These are phyloP conservation scores for Candida vartiovaarae DNA, from an alignment of 805 yeast genomes.

Conservation along the genomic window DNA sequence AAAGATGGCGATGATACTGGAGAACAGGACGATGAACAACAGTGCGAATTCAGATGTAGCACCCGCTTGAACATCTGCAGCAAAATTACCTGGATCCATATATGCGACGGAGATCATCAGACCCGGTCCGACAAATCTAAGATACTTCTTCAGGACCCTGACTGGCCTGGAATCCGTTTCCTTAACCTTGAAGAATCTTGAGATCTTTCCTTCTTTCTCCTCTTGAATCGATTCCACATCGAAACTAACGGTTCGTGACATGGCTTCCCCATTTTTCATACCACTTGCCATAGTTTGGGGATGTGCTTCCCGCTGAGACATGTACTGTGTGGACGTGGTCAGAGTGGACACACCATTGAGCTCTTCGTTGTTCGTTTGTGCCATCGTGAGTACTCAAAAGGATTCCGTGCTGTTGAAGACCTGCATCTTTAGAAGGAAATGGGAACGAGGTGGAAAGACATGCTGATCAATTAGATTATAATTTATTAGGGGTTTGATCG, in stretches of 20 bases:
- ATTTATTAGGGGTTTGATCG: too few species aligned
- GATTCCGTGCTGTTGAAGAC: too few species aligned
- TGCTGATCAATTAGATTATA: too few species aligned
- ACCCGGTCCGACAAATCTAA: conserved; percentile 79
- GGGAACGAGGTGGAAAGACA: too few species aligned
- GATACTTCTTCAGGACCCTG: conserved; percentile 41
- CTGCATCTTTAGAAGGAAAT: too few species aligned
- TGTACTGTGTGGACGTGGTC: conserved; percentile 4
- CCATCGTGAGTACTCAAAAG: too few species aligned
- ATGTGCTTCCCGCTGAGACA: conserved; percentile 12
- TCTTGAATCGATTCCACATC: conserved; percentile 4
- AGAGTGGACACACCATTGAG: too few species aligned
- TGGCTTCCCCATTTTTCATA: conserved; percentile 2
- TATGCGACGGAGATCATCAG: conserved; percentile 84
- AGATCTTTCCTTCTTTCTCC: conserved; percentile 1
- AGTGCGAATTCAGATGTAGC: conserved; percentile 70
- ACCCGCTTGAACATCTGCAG: conserved; percentile 86
- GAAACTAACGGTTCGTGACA: neutral
- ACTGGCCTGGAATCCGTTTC: conserved; percentile 11
- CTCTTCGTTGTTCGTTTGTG: too few species aligned
- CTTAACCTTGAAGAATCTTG: conserved; percentile 11
- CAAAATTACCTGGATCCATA: conserved; percentile 91
- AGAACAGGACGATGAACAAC: conserved; percentile 62
- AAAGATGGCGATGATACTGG: conserved; percentile 80
- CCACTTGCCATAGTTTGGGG: conserved; percentile 15